phyloP scores from a whole-genome alignment of 345 rosid genomes.

The Mallotus nudiflorus region DNA sequence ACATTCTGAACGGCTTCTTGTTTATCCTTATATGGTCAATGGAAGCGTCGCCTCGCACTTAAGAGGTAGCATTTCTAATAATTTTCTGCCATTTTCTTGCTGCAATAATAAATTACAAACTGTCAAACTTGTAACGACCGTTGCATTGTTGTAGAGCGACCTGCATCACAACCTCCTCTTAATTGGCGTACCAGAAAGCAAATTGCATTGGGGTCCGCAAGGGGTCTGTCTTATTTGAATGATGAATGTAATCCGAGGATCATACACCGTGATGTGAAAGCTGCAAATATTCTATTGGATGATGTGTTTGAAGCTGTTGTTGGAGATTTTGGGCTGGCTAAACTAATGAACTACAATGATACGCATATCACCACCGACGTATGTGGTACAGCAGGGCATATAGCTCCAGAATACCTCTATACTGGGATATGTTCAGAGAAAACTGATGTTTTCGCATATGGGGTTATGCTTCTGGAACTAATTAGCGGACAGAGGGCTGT shows the following conservation, averaged over 20 bases:
- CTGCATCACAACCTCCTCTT: conserved; percentile 6
- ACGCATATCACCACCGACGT: conserved; percentile 15
- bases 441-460: conserved; percentile 21
- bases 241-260: conserved; percentile 18
- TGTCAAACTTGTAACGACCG: neutral
- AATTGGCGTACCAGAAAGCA: conserved; percentile 14
- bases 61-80: neutral
- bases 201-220: conserved; percentile 17
- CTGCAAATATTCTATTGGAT: conserved; percentile 20
- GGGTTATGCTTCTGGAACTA: conserved; percentile 17
- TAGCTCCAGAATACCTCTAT: conserved; percentile 18
- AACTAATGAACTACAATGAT: conserved; percentile 11
- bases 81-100: neutral
- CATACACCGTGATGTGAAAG: conserved; percentile 18
- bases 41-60: conserved; percentile 13
- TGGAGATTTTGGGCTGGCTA: conserved; percentile 22
- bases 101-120: neutral
- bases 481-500: conserved; percentile 18
- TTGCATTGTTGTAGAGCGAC: neutral
- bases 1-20: conserved; percentile 9
- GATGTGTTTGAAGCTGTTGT: conserved; percentile 18
- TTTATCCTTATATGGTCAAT: conserved; percentile 12
- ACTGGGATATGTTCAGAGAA: conserved; percentile 18
- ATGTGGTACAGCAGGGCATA: conserved; percentile 21
- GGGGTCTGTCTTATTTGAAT: conserved; percentile 18